A percentile compares a stretch with the other conserved stretches of the same genome.
Evolutionary conservation across 495 filamentous ascomycete genomes (phyloP).

Genomic region (Penicillium riverlandense): DNA sequence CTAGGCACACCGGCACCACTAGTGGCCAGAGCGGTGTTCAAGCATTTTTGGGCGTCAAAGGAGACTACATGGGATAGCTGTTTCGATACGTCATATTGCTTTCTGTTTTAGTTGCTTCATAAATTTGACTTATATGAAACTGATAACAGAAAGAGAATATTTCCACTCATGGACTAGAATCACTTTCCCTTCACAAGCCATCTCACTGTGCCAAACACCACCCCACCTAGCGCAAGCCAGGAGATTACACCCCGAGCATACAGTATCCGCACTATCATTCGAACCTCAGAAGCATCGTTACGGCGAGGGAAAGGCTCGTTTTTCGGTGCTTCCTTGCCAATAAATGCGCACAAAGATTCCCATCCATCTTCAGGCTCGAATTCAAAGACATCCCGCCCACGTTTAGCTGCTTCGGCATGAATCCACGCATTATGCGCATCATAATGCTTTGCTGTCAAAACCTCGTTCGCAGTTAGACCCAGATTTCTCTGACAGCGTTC

Average conservation of each 20-base stretch:
- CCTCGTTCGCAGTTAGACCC: not conserved
- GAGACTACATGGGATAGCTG: too few relatives aligned
- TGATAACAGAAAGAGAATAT: too few relatives aligned
- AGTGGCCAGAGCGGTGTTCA: too few relatives aligned
- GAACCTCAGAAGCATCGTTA: slow-evolving; percentile 13
- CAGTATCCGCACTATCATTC: not conserved
- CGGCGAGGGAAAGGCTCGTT: slow-evolving; percentile 18
- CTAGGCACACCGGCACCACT: too few relatives aligned
- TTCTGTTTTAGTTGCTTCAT: too few relatives aligned
- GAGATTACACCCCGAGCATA: slow-evolving; percentile 5
- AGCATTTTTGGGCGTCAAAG: too few relatives aligned
- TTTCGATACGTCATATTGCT: too few relatives aligned
- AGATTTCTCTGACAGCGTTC: not conserved
- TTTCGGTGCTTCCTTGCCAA: slow-evolving; percentile 11
- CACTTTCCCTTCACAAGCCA: not conserved
- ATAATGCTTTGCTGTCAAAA: slow-evolving; percentile 7
- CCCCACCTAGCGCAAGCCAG: slow-evolving; percentile 2
- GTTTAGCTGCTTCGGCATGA: slow-evolving; percentile 3
- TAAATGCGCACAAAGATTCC: slow-evolving; percentile 18
- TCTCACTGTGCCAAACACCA: not conserved
- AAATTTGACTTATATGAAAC: too few relatives aligned
- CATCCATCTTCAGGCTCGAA: slow-evolving; percentile 21
- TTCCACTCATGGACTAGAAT: too few relatives aligned
- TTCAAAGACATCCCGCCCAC: slow-evolving; percentile 13
- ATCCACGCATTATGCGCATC: slow-evolving; percentile 8